phyloP scores from a whole-genome alignment of 2,329 filamentous ascomycete species.

The Scytalidium lignicola region DNA sequence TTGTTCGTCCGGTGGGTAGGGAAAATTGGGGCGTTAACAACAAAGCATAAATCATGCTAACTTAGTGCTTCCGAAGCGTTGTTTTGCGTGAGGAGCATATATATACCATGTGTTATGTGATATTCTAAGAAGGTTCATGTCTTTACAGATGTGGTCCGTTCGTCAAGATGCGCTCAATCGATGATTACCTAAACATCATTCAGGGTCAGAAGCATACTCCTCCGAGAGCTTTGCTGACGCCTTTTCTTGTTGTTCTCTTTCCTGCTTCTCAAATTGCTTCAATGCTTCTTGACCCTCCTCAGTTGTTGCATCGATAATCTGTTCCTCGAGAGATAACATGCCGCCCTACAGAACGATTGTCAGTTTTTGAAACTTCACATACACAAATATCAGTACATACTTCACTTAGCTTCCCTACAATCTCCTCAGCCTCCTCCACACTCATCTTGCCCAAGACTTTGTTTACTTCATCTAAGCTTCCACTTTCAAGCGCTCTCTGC shows the following conservation, averaged over 20 bases:
- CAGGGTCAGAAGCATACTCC: constrained; percentile 29
- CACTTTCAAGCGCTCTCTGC: constrained; percentile 77
- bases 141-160: not conserved
- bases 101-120: not conserved
- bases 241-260: constrained; percentile 23
- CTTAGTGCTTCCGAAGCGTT: not conserved
- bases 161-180: not conserved
- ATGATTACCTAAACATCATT: constrained; percentile 20
- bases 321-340: constrained; percentile 85
- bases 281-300: constrained; percentile 75
- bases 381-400: constrained; percentile 33
- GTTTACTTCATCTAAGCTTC: constrained; percentile 84
- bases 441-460: constrained; percentile 84
- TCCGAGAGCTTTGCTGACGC: constrained; percentile 14
- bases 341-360: constrained; percentile 50
- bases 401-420: constrained; percentile 75
- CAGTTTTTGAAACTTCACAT: not conserved
- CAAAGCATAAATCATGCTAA: not conserved
- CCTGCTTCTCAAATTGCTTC: constrained; percentile 65
- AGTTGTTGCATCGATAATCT: constrained; percentile 93
- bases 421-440: constrained; percentile 79
- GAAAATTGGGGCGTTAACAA: not conserved
- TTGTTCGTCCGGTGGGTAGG: not conserved
- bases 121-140: not conserved
- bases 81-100: not conserved